A percentile compares a stretch with the other conserved stretches of the same genome.
Evolutionary conservation across 768 basidiomycete species (phyloP).

Genomic region (Asterophora parasitica): DNA sequence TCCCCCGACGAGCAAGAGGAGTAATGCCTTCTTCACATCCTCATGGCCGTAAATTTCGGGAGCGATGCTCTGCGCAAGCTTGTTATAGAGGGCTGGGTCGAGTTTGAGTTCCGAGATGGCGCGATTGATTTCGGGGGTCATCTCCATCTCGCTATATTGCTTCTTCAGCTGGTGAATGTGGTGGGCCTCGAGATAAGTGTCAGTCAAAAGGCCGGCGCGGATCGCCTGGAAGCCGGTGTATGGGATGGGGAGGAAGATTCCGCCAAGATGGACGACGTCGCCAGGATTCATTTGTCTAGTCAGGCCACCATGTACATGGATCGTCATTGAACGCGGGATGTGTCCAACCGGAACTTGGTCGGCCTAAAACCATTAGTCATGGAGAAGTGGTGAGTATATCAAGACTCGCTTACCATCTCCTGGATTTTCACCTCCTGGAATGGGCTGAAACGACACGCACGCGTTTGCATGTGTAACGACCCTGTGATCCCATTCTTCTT

Average conservation of each 20-base stretch:
- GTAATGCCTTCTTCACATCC: constrained; percentile 94
- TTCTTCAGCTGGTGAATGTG: constrained; percentile 94
- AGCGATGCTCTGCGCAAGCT: constrained; percentile 89
- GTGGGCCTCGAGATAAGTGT: constrained; percentile 93
- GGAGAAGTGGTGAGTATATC: neutral
- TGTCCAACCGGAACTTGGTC: constrained; percentile 99
- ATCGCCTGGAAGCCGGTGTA: constrained; percentile 98
- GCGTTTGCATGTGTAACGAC: constrained; percentile 95
- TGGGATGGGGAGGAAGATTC: constrained; percentile 94
- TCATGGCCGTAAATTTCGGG: constrained; percentile 98
- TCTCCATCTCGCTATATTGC: constrained; percentile 93
- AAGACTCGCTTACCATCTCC: constrained; percentile 76
- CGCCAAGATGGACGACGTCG: constrained; percentile 92
- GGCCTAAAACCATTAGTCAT: constrained; percentile 46
- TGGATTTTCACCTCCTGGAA: constrained; percentile 99
- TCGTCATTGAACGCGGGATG: constrained; percentile 96
- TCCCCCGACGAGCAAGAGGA: constrained; percentile 90
- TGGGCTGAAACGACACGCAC: constrained; percentile 93
- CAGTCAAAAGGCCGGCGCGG: constrained; percentile 92
- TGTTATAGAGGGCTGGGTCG: constrained; percentile 81
- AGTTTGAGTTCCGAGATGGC: constrained; percentile 62
- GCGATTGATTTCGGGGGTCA: constrained; percentile 76
- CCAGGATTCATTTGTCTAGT: constrained; percentile 93
- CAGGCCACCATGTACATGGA: constrained; percentile 88
- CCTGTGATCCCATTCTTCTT: constrained; percentile 83